Evolutionary conservation across 1,139 yeast species (phyloP).

Genomic region (Yamadazyma spencermartinsiae): DNA sequence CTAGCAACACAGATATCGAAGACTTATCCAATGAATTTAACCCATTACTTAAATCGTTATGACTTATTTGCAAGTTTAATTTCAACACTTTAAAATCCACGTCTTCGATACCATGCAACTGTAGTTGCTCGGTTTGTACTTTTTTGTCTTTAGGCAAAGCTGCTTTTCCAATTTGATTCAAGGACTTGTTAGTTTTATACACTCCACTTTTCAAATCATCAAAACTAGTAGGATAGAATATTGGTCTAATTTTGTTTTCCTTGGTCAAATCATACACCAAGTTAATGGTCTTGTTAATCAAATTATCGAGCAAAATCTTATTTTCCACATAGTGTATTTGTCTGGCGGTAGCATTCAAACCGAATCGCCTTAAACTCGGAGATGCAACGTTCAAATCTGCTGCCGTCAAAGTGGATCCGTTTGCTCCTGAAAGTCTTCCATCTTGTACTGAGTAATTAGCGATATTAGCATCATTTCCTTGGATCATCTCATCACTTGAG

Average conservation of each 20-base stretch:
- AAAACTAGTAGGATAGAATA: slow-evolving; percentile 61
- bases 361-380: slow-evolving; percentile 12
- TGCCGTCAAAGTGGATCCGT: not conserved
- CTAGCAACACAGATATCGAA: slow-evolving; percentile 65
- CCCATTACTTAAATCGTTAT: slow-evolving; percentile 40
- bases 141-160: not conserved
- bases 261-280: slow-evolving; percentile 53
- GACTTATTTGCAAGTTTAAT: slow-evolving; percentile 61
- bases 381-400: not conserved
- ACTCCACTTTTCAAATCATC: slow-evolving; percentile 34
- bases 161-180: slow-evolving; percentile 31
- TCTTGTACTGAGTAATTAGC: slow-evolving; percentile 1
- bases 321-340: slow-evolving; percentile 73
- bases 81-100: slow-evolving; percentile 59
- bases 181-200: slow-evolving; percentile 37
- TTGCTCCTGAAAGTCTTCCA: not conserved
- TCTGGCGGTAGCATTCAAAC: slow-evolving; percentile 50
- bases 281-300: slow-evolving; percentile 57
- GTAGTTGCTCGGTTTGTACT: not conserved
- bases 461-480: not conserved
- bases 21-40: slow-evolving; percentile 59
- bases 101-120: slow-evolving; percentile 8
- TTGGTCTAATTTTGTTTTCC: slow-evolving; percentile 61
- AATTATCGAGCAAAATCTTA: slow-evolving; percentile 59
- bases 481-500: not conserved